Evolutionary conservation across 1,284 basidiomycete genomes (phyloP).

Genomic region (Peniophora sp.): DNA sequence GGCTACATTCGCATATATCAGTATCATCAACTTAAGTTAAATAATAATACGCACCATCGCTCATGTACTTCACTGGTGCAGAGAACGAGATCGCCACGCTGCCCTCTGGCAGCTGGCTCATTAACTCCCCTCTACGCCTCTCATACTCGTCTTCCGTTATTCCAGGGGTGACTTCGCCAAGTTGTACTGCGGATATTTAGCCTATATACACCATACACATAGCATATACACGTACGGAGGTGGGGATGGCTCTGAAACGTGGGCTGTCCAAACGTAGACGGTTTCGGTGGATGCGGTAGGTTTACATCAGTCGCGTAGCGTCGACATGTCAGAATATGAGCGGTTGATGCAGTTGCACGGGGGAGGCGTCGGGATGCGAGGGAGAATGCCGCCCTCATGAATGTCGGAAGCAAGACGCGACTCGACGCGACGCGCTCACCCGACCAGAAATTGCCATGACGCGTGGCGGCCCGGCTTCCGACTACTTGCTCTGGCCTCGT

Average conservation of each 20-base stretch:
- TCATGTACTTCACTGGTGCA: conserved; percentile 83
- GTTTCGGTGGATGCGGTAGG: conserved; percentile 7
- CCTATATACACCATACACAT: not conserved
- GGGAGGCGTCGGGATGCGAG: too few relatives aligned
- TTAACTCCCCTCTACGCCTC: conserved; percentile 60
- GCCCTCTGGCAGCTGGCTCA: conserved; percentile 72
- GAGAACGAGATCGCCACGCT: conserved; percentile 78
- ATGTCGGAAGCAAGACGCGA: too few relatives aligned
- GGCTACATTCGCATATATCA: conserved; percentile 19
- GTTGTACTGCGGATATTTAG: conserved; percentile 13
- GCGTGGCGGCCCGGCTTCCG: too few relatives aligned
- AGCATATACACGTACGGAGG: conserved; percentile 8
- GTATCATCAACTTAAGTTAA: not conserved
- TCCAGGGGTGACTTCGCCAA: conserved; percentile 77
- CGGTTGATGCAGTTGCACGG: too few relatives aligned
- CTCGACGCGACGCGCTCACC: too few relatives aligned
- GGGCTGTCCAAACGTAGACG: conserved; percentile 11
- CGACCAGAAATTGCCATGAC: too few relatives aligned
- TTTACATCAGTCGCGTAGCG: conserved; percentile 8
- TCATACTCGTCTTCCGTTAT: conserved; percentile 83
- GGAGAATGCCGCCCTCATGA: too few relatives aligned
- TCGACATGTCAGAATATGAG: not conserved
- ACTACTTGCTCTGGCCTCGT: too few relatives aligned
- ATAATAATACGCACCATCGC: conserved; percentile 59
- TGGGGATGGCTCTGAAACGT: conserved; percentile 11